These are phyloP conservation scores for Dictyostelium citrinum DNA, from an alignment of 78 protist genomes.

Conservation along the genomic window DNA sequence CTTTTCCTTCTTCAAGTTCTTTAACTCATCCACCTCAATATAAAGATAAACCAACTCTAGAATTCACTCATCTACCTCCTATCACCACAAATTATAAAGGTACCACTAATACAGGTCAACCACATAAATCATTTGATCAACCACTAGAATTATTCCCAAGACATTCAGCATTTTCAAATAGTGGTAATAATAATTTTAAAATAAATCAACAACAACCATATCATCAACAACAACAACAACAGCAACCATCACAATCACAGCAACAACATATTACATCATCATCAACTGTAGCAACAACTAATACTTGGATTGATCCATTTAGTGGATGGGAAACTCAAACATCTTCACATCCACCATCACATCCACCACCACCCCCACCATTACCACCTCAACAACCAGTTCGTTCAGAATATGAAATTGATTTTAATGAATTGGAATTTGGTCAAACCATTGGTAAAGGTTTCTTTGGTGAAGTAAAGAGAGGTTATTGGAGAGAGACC, in stretches of 20 bases:
- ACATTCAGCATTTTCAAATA: background rate
- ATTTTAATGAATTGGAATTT: conserved; percentile 40
- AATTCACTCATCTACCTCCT: background rate
- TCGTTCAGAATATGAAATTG: conserved; percentile 49
- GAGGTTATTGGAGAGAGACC: conserved; percentile 78
- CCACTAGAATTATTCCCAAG: background rate
- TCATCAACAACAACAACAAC: background rate
- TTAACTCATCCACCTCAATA: conserved; percentile 59
- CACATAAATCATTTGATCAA: background rate
- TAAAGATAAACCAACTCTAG: background rate
- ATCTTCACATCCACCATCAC: background rate
- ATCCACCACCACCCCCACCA: background rate
- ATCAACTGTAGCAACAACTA: background rate
- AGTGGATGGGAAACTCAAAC: background rate
- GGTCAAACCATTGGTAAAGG: conserved; percentile 69
- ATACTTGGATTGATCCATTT: background rate
- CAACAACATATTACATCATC: conserved; percentile 1
- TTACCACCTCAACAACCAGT: background rate
- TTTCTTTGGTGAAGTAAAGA: conserved; percentile 79
- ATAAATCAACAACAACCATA: background rate
- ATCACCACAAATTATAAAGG: background rate
- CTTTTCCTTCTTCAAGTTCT: background rate
- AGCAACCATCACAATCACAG: no score
- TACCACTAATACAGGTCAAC: background rate
- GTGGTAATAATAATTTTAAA: background rate